phyloP scores from a whole-genome alignment of 768 basidiomycete species.

The Pulveroboletus ravenelii region DNA sequence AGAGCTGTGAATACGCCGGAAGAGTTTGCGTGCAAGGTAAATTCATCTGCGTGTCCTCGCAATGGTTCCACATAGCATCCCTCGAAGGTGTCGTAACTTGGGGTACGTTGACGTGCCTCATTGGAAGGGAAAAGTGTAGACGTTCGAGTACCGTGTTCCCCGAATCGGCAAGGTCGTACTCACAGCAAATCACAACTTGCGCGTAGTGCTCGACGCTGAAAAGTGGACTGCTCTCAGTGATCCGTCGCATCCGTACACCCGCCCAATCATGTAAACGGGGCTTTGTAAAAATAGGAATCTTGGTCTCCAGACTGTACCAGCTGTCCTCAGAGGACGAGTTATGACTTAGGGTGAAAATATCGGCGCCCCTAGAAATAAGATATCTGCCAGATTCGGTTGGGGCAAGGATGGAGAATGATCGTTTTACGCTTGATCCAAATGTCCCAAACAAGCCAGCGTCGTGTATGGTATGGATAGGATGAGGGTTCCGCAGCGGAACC shows the following conservation, averaged over 20 bases:
- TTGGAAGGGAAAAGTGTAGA: constrained; percentile 42
- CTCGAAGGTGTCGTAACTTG: neutral
- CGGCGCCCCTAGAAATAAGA: constrained; percentile 44
- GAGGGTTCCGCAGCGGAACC: constrained; percentile 49
- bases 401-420: constrained; percentile 47
- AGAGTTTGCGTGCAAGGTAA: constrained; percentile 34
- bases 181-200: constrained; percentile 48
- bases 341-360: constrained; percentile 39
- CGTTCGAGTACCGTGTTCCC: constrained; percentile 19
- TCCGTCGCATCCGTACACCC: constrained; percentile 31
- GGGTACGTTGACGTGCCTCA: constrained; percentile 48
- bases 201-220: constrained; percentile 53
- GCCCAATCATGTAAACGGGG: constrained; percentile 27
- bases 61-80: neutral
- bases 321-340: constrained; percentile 13
- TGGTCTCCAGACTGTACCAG: constrained; percentile 27
- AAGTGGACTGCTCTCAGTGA: constrained; percentile 51
- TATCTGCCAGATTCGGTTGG: constrained; percentile 43
- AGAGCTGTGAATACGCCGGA: constrained; percentile 77
- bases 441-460: constrained; percentile 38
- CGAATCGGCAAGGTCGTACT: constrained; percentile 46
- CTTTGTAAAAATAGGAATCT: constrained; percentile 16
- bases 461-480: constrained; percentile 46
- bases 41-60: constrained; percentile 8
- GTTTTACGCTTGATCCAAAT: constrained; percentile 25